Evolutionary conservation across 139 green algal species (phyloP), one percentile per base, ranked within the genome.

Genomic region (Coelastrella sp.): DNA sequence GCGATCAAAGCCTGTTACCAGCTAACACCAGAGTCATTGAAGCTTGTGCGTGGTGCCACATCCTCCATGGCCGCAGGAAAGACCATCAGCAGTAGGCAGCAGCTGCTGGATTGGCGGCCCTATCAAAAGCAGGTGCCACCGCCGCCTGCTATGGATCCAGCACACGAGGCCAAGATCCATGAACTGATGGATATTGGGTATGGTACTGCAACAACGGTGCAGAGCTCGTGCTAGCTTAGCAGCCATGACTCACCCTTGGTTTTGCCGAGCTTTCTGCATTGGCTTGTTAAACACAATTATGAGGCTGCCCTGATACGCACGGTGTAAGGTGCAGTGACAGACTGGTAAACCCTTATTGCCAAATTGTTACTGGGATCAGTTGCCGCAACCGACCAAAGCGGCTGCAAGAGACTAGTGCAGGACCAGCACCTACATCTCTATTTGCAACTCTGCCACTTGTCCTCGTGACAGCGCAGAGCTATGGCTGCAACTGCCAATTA

Each of bases 141-240:
- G 15, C 68, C 84, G 6, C 84, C 84, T 15, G 24, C 22, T 22
- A 80, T 88, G 84, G 68, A 88, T 57, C 84, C 84, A 24, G 84
- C 5, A 57, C 17, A 78, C 49, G 84, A 88, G 19, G 84, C 66
- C 8, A 66, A 72, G 84, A 11, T 88, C 17, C 68, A 72, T 56
- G 49, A 88, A 24, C 84, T 88, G 68, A 81, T 88, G 68, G 63
- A 88, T 8, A 57, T 88, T n/a, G 84, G 84, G 3, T 88, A 88
- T 76, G 68, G 68, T 17, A 10, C 24, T 24, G 8, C 10, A 11
- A 24, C 10, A 76, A 8, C 68, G 63, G 14, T 70, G 63, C 63
- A 70, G 63, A 70, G 14, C n/a, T n/a, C n/a, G n/a, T n/a, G n/a
- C 63, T 70, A 12, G 63, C 11, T 70, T 1, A 70, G 63, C 63